Evolutionary conservation across 228 moss, liverwort and hornwort species (phyloP), one percentile per base, ranked within the genome.

Genomic region (Sphagnum magellanicum): DNA sequence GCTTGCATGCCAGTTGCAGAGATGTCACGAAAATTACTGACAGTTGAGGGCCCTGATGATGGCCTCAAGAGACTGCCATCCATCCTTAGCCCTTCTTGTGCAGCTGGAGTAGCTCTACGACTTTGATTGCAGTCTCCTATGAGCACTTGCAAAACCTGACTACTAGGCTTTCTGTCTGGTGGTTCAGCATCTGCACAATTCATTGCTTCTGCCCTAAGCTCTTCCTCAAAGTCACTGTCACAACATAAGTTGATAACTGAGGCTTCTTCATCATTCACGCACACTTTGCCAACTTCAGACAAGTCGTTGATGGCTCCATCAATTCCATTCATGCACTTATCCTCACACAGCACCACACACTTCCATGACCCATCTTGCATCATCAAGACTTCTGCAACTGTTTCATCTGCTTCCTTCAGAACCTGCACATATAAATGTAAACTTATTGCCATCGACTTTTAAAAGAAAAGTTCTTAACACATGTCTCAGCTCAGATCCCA

Each of bases 311-410:
- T 63, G 55, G 64, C 52, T 67, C 50, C 64, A 52, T 64, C 72
- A 51, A 32, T 64, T 69, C 70, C 65, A 51, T 50, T 15, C 46
- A 52, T 59, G 59, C 65, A 74, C 50, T 64, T 59, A n/a, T 75
- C 81, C 53, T 85, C 83, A 32, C 70, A 66, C 9, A 59, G 66
- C 10, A 59, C 60, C 67, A 73, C 80, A 60, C 82, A 80, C 50
- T 72, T 68, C 91, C 93, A 93, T 14, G 89, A 81, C 74, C 93
- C 93, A 78, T 93, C 86, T 65, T 81, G 84, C 55, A 84, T 71
- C 59, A 90, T 70, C 73, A 91, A 88, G 61, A 89, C 91, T 78
- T 96, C 93, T 64, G 73, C 65, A 60, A 89, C 62, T 32, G 77
- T 88, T 68, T 81, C 87, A 52, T 83, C 88, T 63, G 86, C 88